Conservation (phyloP, 306 rosid genomes). For the Pyrus bretschneideri region DNA sequence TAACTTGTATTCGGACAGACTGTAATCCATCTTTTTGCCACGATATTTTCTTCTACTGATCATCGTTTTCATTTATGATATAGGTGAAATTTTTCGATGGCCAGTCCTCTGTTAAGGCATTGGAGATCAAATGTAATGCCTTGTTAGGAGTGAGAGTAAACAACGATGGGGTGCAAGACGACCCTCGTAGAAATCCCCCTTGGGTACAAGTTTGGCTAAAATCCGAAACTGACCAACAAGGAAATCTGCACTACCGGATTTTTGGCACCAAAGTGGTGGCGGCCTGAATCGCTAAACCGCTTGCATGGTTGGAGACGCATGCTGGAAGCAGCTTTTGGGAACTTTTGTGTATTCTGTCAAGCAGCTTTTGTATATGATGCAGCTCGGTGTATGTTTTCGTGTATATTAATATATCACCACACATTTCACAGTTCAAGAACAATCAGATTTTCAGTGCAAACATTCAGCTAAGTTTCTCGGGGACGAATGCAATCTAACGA, state of each 20-base stretch:
- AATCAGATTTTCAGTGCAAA: too few species aligned
- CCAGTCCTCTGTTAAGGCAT: constrained; percentile 10
- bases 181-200: constrained; percentile 52
- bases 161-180: constrained; percentile 1
- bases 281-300: background rate
- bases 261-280: constrained; percentile 40
- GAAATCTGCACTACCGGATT: constrained; percentile 27
- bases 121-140: constrained; percentile 33
- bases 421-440: too few species aligned
- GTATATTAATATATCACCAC: too few species aligned
- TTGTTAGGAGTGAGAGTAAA: constrained; percentile 40
- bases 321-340: background rate
- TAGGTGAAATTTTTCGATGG: constrained; percentile 51
- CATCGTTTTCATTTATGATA: background rate
- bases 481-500: too few species aligned
- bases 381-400: background rate
- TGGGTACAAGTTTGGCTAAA: constrained; percentile 58
- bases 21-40: background rate
- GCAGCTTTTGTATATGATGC: background rate
- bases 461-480: too few species aligned
- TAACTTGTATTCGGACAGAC: background rate
- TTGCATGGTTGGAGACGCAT: background rate
- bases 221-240: constrained; percentile 31
- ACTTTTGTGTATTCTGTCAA: background rate
- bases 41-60: background rate